A percentile compares a stretch with the other conserved stretches of the same genome.
Evolutionary conservation across 108 stramenopile species (phyloP).

Genomic region (Nitzschia sp.): DNA sequence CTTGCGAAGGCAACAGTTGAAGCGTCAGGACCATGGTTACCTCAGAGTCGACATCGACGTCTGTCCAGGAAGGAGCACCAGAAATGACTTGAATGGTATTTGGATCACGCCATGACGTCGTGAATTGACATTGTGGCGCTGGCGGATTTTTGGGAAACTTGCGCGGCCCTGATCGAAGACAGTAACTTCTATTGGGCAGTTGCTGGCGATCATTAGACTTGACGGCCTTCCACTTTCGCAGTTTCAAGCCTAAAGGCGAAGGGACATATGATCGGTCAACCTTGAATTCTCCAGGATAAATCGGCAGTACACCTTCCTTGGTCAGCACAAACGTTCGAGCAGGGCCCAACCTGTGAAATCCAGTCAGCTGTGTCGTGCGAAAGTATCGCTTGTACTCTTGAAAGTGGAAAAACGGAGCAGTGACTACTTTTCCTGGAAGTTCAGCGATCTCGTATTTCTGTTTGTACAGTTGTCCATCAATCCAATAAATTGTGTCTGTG

Average conservation of each 20-base stretch:
- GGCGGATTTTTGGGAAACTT: constrained; percentile 34
- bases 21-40: constrained; percentile 79
- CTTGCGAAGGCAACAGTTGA: constrained; percentile 61
- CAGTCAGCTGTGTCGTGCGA: constrained; percentile 59
- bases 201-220: constrained; percentile 26
- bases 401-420: constrained; percentile 90
- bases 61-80: constrained; percentile 50
- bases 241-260: constrained; percentile 45
- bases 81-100: constrained; percentile 41
- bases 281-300: constrained; percentile 22
- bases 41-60: constrained; percentile 53
- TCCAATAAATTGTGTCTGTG: constrained; percentile 70
- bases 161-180: constrained; percentile 34
- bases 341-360: constrained; percentile 34
- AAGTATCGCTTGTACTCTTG: constrained; percentile 92
- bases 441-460: constrained; percentile 51
- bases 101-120: constrained; percentile 50
- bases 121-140: constrained; percentile 38
- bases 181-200: constrained; percentile 52
- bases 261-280: constrained; percentile 7
- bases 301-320: constrained; percentile 77
- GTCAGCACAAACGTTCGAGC: constrained; percentile 39
- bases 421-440: constrained; percentile 58
- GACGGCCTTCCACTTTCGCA: constrained; percentile 40
- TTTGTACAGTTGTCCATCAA: constrained; percentile 77